Evolutionary conservation across 1,284 basidiomycete genomes (phyloP), one percentile per base, ranked within the genome.

Genomic region (Microbotryomycetes sp.): DNA sequence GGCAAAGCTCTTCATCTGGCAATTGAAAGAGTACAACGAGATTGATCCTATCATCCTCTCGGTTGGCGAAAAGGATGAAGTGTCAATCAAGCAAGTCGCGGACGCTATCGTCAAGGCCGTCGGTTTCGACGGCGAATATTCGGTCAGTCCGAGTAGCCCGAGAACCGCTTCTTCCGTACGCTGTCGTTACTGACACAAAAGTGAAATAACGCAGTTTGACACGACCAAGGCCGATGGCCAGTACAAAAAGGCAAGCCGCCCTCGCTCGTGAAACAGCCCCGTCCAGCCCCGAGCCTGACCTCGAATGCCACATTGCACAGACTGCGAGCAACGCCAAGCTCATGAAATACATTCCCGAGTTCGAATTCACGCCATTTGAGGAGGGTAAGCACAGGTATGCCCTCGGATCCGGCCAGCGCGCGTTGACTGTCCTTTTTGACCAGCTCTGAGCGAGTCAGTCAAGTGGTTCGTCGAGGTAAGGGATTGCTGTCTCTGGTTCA

Each of bases 1-100:
- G 55, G 91, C 90, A 55, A 92, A 89, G 75, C 79, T 92, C 56
- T 91, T 93, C 79, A 86, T 94, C 70, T 94, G 91, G 91, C 84
- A 86, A 79, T 78, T 93, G 30, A 64, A 61, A 56, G 86, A 91
- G 73, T 93, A 94, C 73, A 82, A 91, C 56, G 84, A 88, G 70
- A 87, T 92, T 47, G 89, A 91, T 69, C 91, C 91, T 3, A 78
- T 93, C 73, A 93, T 94, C 69, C 81, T 94, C 11, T 89, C 87
- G 5, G 89, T 91, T 51, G 88, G 87, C 26, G 91, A 93, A 76
- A 82, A 89, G 59, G 87, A 93, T 69, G 91, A 93, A 78, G 84
- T 93, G 45, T 88, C 85, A 72, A 91, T 94, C 79, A 87, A 85
- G 72, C 77, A 86, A 54, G 85, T 91, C 23, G 86, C 88, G 4